Conservation (phyloP, 352 stramenopile species). For the Pythium folliculosum region DNA sequence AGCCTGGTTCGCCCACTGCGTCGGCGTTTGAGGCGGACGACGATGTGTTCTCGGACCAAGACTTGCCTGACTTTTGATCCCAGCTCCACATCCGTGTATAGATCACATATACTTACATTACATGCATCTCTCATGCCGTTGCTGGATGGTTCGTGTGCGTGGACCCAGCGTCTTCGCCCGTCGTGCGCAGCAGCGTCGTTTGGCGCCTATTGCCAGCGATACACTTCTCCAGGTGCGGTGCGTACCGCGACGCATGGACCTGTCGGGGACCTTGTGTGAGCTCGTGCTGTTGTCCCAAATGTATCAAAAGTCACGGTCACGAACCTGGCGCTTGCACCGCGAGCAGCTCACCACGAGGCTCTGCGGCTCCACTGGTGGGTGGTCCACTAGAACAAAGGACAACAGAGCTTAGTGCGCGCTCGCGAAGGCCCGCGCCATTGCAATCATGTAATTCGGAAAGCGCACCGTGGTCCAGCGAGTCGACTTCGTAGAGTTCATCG, state of each 20-base stretch:
- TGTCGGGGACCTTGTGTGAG: conserved; percentile 12
- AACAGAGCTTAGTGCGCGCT: not conserved
- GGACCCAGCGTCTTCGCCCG: conserved; percentile 20
- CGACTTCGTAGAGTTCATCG: conserved; percentile 73
- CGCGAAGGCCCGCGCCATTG: too few relatives aligned
- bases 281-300: not conserved
- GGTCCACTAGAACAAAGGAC: conserved; percentile 21
- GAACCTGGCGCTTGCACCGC: conserved; percentile 67
- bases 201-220: conserved; percentile 58
- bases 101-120: conserved; percentile 4
- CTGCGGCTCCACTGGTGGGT: conserved; percentile 38
- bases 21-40: conserved; percentile 46
- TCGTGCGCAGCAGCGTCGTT: conserved; percentile 13
- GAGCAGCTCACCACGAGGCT: conserved; percentile 62
- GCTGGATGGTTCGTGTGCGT: not conserved
- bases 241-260: conserved; percentile 72
- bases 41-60: conserved; percentile 47
- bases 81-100: not conserved
- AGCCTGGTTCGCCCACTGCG: conserved; percentile 28
- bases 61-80: conserved; percentile 42
- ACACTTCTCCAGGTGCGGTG: conserved; percentile 75
- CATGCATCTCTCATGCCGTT: not conserved
- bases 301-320: not conserved
- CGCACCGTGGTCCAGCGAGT: conserved; percentile 50
- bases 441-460: too few relatives aligned